phyloP scores from a whole-genome alignment of 805 yeast species.

The Maudiozyma barnettii region DNA sequence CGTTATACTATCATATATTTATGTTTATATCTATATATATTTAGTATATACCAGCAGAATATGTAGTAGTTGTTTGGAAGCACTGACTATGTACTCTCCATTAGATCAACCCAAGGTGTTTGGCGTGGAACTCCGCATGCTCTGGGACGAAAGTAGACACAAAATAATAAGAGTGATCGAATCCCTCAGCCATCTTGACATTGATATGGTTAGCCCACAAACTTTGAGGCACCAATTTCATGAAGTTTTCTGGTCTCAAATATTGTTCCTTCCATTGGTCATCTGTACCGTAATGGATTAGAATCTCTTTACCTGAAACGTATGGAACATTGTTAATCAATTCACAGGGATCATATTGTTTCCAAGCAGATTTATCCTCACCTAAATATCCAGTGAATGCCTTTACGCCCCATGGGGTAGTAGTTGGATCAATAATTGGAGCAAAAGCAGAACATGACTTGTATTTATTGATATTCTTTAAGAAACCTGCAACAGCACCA shows the following conservation, averaged over 20 bases:
- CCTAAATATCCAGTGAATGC: conserved; percentile 76
- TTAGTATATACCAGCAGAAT: background rate
- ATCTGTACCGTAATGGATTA: conserved; percentile 73
- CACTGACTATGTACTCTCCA: background rate
- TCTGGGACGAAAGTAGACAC: conserved; percentile 68
- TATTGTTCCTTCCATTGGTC: conserved; percentile 68
- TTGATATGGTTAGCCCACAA: conserved; percentile 52
- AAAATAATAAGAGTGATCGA: conserved; percentile 87
- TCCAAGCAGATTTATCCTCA: conserved; percentile 44
- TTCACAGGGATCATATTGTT: conserved; percentile 73
- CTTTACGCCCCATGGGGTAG: conserved; percentile 82
- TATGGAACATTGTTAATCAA: conserved; percentile 38
- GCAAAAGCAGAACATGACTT: conserved; percentile 82
- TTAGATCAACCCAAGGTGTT: conserved; percentile 35
- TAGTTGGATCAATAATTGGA: conserved; percentile 75
- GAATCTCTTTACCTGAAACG: conserved; percentile 43
- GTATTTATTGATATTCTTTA: conserved; percentile 54
- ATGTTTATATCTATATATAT: background rate
- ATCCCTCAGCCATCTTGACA: conserved; percentile 62
- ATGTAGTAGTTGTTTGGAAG: background rate
- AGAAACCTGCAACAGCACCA: conserved; percentile 70
- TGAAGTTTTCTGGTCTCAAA: conserved; percentile 66
- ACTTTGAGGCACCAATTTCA: conserved; percentile 46
- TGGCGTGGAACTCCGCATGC: conserved; percentile 83
- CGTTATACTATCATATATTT: no score